phyloP scores from a whole-genome alignment of 2,329 filamentous ascomycete species.

The Colletotrichum simmondsii region DNA sequence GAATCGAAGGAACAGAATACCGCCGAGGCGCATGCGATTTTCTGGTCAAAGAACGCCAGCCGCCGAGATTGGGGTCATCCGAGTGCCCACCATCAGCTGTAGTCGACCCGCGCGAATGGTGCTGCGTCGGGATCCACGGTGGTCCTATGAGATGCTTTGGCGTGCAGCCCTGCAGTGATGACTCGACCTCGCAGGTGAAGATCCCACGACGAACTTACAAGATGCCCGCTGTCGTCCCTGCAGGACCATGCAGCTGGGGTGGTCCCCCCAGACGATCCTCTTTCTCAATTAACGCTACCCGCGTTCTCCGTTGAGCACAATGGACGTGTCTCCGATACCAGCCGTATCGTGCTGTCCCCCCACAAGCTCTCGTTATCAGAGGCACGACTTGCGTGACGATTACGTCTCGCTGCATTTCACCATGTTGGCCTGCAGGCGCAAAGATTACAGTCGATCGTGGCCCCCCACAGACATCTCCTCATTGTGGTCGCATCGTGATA shows the following conservation, averaged over 20 bases:
- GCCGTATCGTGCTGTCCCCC: background rate
- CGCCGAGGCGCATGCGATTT: background rate
- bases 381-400: conserved; percentile 5
- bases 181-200: background rate
- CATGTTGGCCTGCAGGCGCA: background rate
- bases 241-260: conserved; percentile 10
- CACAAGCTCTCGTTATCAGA: background rate
- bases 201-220: conserved; percentile 20
- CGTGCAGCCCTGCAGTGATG: background rate
- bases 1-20: background rate
- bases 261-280: conserved; percentile 12
- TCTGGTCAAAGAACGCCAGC: background rate
- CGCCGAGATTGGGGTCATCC: background rate
- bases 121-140: background rate
- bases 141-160: background rate
- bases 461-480: conserved; percentile 21
- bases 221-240: conserved; percentile 7
- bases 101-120: conserved; percentile 5
- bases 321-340: background rate
- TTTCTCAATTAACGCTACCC: conserved; percentile 9
- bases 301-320: conserved; percentile 4
- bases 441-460: background rate
- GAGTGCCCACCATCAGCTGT: background rate
- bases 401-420: conserved; percentile 6
- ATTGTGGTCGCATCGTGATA: conserved; percentile 2